Conservation (phyloP, 2,329 filamentous ascomycete genomes). For the Fusarium sp. region DNA sequence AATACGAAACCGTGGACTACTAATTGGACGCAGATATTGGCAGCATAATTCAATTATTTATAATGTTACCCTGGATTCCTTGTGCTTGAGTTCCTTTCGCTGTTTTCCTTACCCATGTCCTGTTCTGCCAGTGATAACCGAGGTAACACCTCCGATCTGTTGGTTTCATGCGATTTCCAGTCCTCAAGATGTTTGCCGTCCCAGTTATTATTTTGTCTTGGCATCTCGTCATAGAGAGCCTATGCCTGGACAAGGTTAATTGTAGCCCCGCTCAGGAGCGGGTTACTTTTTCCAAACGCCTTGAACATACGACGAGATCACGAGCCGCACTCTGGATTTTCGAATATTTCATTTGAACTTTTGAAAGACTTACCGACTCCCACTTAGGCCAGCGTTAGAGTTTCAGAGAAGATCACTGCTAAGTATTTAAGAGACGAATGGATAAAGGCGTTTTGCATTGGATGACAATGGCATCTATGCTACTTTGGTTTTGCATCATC, state of each 20-base stretch:
- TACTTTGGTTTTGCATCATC: too few species aligned
- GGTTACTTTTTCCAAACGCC: neutral
- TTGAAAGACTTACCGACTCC: too few species aligned
- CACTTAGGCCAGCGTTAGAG: too few species aligned
- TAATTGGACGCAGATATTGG: neutral
- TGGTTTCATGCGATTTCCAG: neutral
- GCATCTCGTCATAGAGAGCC: neutral
- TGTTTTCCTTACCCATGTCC: neutral
- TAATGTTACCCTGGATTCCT: neutral
- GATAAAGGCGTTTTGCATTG: too few species aligned
- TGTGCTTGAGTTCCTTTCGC: neutral
- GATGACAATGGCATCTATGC: too few species aligned
- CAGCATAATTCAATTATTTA: rapidly evolving
- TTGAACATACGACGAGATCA: neutral
- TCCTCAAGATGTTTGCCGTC: neutral
- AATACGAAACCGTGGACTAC: neutral
- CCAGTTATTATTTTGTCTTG: neutral
- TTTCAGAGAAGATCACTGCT: too few species aligned
- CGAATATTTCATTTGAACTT: too few species aligned
- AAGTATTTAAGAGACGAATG: too few species aligned
- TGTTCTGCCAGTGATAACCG: neutral
- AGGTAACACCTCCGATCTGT: neutral
- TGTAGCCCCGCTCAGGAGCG: neutral
- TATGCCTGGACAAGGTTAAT: neutral
- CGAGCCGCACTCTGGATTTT: too few species aligned